These are phyloP conservation scores for Vitellaria paradoxa DNA, from an alignment of 179 eudicot genomes.

Conservation along the genomic window DNA sequence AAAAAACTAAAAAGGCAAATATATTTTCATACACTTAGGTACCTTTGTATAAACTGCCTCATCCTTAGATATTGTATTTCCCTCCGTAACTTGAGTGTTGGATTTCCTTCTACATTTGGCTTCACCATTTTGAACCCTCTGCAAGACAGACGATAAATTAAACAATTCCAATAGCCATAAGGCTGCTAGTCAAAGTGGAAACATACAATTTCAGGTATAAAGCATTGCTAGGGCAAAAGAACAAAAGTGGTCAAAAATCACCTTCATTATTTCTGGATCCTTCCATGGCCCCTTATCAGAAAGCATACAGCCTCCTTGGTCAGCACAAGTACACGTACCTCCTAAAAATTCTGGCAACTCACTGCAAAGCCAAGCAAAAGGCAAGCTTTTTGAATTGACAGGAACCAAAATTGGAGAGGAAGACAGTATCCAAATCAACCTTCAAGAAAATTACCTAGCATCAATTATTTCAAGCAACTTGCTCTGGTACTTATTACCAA, in stretches of 20 bases:
- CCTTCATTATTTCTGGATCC: slow-evolving; percentile 82
- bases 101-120: slow-evolving; percentile 60
- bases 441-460: slow-evolving; percentile 51
- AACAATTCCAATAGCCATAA: background rate
- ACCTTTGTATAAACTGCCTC: slow-evolving; percentile 38
- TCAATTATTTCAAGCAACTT: slow-evolving; percentile 85
- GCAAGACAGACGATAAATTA: slow-evolving; percentile 2
- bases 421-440: background rate
- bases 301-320: slow-evolving; percentile 80
- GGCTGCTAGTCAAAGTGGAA: background rate
- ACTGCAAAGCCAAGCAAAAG: slow-evolving; percentile 33
- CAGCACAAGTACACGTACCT: slow-evolving; percentile 84
- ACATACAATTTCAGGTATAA: background rate
- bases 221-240: background rate
- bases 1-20: background rate
- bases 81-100: slow-evolving; percentile 44
- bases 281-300: slow-evolving; percentile 97
- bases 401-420: background rate
- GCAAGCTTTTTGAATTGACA: background rate
- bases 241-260: slow-evolving; percentile 16
- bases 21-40: background rate
- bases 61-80: slow-evolving; percentile 58
- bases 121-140: slow-evolving; percentile 91
- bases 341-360: slow-evolving; percentile 89
- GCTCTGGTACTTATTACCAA: slow-evolving; percentile 82